Evolutionary conservation across 768 basidiomycete genomes (phyloP).

Genomic region (Pleurotus platypus): DNA sequence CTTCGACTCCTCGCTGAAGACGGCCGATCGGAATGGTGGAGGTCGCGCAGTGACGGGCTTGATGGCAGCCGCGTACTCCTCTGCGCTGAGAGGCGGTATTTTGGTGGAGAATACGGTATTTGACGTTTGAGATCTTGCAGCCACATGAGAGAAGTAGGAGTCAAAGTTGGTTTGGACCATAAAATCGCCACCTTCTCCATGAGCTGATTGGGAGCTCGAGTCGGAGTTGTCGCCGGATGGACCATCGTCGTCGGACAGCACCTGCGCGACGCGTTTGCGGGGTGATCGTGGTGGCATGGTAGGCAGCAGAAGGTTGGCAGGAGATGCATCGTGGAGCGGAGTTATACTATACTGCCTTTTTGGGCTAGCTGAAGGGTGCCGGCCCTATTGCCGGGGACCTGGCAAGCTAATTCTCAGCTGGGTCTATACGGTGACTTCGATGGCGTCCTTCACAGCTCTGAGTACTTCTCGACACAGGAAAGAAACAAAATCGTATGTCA

Average conservation of each 20-base stretch:
- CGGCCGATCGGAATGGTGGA: conserved; percentile 28
- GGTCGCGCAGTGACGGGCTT: conserved; percentile 23
- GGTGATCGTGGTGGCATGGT: conserved; percentile 6
- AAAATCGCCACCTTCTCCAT: conserved; percentile 15
- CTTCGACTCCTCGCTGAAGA: conserved; percentile 28
- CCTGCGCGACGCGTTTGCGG: neutral
- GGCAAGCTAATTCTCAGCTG: too few species aligned
- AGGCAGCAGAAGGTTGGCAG: too few species aligned
- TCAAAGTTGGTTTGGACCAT: conserved; percentile 76
- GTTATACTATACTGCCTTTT: too few species aligned
- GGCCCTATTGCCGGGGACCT: too few species aligned
- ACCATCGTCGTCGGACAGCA: neutral
- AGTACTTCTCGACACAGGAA: conserved; percentile 23
- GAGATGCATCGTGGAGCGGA: too few species aligned
- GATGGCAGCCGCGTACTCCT: conserved; percentile 53
- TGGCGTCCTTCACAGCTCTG: conserved; percentile 26
- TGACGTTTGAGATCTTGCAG: conserved; percentile 68
- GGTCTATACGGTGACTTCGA: too few species aligned
- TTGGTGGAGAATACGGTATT: conserved; percentile 75
- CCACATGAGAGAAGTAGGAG: conserved; percentile 72
- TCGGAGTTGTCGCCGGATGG: neutral
- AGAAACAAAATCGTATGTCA: conserved; percentile 32
- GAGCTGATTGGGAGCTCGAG: neutral
- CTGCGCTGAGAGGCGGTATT: conserved; percentile 65
- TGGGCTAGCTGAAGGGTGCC: too few species aligned